These are phyloP conservation scores for Calocybe gangraenosa DNA, from an alignment of 768 basidiomycete genomes.

Conservation along the genomic window DNA sequence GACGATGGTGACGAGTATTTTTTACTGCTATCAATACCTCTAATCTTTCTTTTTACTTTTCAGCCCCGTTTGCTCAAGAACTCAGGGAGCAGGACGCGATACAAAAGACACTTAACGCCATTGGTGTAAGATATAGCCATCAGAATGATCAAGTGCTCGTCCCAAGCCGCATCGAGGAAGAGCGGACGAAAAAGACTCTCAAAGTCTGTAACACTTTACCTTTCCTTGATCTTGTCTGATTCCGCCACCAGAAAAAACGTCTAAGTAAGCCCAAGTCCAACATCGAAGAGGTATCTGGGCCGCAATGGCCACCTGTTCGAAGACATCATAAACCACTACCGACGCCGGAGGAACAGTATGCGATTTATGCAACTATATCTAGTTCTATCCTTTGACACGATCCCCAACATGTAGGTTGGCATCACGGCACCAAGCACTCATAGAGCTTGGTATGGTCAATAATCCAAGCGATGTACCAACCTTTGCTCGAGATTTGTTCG, in stretches of 20 bases:
- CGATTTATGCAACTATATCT: not conserved
- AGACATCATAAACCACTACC: slow-evolving; percentile 48
- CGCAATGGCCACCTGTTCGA: slow-evolving; percentile 63
- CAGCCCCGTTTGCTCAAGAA: slow-evolving; percentile 33
- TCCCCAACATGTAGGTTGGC: slow-evolving; percentile 35
- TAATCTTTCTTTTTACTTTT: not conserved
- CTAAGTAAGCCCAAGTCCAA: slow-evolving; percentile 19
- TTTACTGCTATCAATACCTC: not conserved
- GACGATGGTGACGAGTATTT: slow-evolving; percentile 50
- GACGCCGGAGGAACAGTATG: slow-evolving; percentile 50
- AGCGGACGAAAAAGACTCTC: slow-evolving; percentile 50
- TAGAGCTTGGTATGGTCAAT: slow-evolving; percentile 58
- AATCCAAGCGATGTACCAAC: slow-evolving; percentile 43
- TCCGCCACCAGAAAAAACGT: slow-evolving; percentile 26
- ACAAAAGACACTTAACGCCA: slow-evolving; percentile 49
- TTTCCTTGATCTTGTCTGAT: not conserved
- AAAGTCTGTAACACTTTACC: slow-evolving; percentile 30
- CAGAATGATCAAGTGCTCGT: slow-evolving; percentile 67
- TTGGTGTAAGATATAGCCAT: slow-evolving; percentile 72
- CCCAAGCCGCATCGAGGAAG: slow-evolving; percentile 65
- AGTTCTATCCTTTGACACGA: not conserved
- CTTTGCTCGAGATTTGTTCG: slow-evolving; percentile 69
- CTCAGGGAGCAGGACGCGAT: slow-evolving; percentile 40
- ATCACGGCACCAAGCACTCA: slow-evolving; percentile 54
- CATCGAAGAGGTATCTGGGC: slow-evolving; percentile 29